phyloP scores from a whole-genome alignment of 1,284 basidiomycete genomes.

The Chiua sp. region DNA sequence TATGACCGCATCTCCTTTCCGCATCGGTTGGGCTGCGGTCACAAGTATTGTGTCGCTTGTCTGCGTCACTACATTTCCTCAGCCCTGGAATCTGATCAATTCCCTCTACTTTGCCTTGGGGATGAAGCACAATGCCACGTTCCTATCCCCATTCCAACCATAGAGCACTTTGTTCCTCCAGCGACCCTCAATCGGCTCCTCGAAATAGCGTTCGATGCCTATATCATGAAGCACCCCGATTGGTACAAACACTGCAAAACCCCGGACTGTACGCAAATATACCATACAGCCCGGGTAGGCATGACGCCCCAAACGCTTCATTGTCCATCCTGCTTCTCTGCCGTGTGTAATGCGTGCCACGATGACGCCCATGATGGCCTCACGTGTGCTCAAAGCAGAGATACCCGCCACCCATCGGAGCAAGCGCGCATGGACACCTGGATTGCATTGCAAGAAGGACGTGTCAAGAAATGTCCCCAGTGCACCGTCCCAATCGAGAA shows the following conservation, averaged over 20 bases:
- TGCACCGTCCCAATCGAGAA: neutral
- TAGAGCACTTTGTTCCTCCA: neutral
- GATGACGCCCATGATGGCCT: neutral
- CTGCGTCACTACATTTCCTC: neutral
- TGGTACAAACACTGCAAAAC: neutral
- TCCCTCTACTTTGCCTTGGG: neutral
- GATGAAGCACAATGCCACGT: neutral
- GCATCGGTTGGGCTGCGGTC: neutral
- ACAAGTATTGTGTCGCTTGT: neutral
- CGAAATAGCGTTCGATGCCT: neutral
- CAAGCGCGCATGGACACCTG: neutral
- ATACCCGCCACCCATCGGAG: neutral
- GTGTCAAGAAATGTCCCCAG: neutral
- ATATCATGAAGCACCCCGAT: neutral
- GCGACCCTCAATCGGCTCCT: neutral
- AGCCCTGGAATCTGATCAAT: neutral
- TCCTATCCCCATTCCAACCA: neutral
- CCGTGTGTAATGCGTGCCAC: neutral
- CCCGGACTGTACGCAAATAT: neutral
- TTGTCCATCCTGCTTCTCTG: neutral
- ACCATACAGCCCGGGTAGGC: neutral
- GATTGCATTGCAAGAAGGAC: neutral
- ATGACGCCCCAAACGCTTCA: neutral
- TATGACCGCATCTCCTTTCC: neutral
- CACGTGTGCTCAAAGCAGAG: neutral